Evolutionary conservation across 805 yeast species (phyloP).

Genomic region (Pichia kluyveri): DNA sequence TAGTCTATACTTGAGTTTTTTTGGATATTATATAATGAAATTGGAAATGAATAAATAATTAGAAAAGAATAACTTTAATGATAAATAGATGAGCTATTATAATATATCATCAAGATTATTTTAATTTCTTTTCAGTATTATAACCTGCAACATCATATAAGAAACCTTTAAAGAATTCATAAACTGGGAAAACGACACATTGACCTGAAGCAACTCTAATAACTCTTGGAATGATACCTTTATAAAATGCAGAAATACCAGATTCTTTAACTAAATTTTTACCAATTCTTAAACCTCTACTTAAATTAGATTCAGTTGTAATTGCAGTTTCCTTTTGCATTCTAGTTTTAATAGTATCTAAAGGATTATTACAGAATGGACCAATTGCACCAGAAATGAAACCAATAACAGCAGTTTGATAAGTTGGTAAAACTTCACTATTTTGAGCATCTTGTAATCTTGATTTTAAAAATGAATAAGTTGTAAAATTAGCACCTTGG

Average conservation of each 20-base stretch:
- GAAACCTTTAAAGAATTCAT: slow-evolving; percentile 72
- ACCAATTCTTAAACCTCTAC: slow-evolving; percentile 75
- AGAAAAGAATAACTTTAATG: neutral
- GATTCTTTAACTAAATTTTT: slow-evolving; percentile 76
- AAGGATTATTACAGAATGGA: slow-evolving; percentile 94
- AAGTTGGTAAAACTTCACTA: slow-evolving; percentile 61
- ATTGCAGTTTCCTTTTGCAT: slow-evolving; percentile 82
- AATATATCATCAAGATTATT: slow-evolving; percentile 4
- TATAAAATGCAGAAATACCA: slow-evolving; percentile 82
- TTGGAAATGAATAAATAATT: neutral
- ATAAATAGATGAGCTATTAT: neutral
- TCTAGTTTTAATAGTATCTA: slow-evolving; percentile 94
- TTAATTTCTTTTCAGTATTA: slow-evolving; percentile 14
- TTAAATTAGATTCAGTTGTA: slow-evolving; percentile 55
- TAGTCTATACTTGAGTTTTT: too few relatives aligned
- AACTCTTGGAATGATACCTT: slow-evolving; percentile 97
- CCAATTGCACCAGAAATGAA: slow-evolving; percentile 94
- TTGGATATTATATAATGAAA: too few relatives aligned
- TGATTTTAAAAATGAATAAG: slow-evolving; percentile 77
- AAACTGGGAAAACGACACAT: slow-evolving; percentile 96
- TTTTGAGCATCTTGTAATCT: slow-evolving; percentile 54
- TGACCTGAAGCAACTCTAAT: slow-evolving; percentile 99
- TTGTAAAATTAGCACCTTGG: slow-evolving; percentile 97
- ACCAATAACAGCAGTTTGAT: slow-evolving; percentile 92
- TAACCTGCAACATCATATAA: slow-evolving; percentile 35